Evolutionary conservation across 768 basidiomycete species (phyloP), one percentile per base, ranked within the genome.

Genomic region (Boletus pseudopeckii): DNA sequence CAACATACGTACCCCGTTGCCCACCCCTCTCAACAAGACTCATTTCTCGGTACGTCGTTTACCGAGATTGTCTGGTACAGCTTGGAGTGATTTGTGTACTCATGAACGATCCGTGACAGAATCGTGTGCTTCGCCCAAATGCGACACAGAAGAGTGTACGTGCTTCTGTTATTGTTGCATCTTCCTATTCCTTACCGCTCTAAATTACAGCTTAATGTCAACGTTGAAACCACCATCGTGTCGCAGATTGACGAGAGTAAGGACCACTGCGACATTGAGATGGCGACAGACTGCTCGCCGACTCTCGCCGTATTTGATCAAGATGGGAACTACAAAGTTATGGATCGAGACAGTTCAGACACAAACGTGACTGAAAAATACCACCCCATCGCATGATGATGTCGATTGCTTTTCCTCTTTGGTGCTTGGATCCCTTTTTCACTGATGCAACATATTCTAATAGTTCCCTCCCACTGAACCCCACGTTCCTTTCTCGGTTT

Each of bases 181-280:
- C 1, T 10, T 59, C 11, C 30, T 15, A 11, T 40, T 20, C 5
- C 28, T 58, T 8, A 52, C 5, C 7, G 17, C 11, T 10, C 0
- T 1, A 57, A 58, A 9, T 60, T 6, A 15, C 66, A 62, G 41
- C 56, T 70, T 3, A 70, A 71, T 14, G 68, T 70, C 55, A 70
- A 70, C 40, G 70, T 70, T 4, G 69, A 70, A 24, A 70, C 70
- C 0, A 70, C 70, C 4, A 56, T 71, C 14, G 64, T 70, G 6
- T 70, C 68, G 13, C 64, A 66, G 30, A 64, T 70, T 2, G 68
- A 70, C 34, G 70, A 66, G 10, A 49, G 58, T 33, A 58, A 60
- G 34, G 60, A 58, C n/a, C 55, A 53, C 22, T 55, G 39, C 14
- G 68, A 68, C 22, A 51, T 69, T 6, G 68, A 69, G 18, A 40